Percentiles rank a stretch among this genome's conserved stretches.
These are phyloP conservation scores for Fusarium hostae DNA, from an alignment of 2,329 filamentous ascomycete genomes.

Conservation along the genomic window DNA sequence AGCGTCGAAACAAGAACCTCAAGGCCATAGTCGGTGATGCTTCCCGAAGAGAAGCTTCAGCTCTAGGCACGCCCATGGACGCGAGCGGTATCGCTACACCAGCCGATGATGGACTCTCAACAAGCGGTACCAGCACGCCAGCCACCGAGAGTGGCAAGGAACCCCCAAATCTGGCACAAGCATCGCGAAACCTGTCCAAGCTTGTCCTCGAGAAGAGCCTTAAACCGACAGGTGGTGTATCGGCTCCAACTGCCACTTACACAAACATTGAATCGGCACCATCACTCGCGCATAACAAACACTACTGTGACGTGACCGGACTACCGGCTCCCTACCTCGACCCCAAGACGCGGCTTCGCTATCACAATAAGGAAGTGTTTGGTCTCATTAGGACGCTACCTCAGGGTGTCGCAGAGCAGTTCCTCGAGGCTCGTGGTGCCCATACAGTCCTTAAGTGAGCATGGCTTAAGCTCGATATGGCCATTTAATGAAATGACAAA, in stretches of 20 bases:
- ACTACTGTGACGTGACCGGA: slow-evolving; percentile 96
- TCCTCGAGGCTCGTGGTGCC: slow-evolving; percentile 88
- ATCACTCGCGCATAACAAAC: slow-evolving; percentile 83
- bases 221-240: slow-evolving; percentile 49
- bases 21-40: slow-evolving; percentile 95
- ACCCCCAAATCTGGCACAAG: slow-evolving; percentile 84
- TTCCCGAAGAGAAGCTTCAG: slow-evolving; percentile 87
- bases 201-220: slow-evolving; percentile 88
- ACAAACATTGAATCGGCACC: slow-evolving; percentile 97
- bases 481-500: slow-evolving; percentile 11
- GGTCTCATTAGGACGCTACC: slow-evolving; percentile 81
- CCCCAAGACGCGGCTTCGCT: slow-evolving; percentile 92
- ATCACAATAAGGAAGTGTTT: slow-evolving; percentile 95
- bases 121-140: slow-evolving; percentile 68
- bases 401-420: slow-evolving; percentile 86
- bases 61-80: slow-evolving; percentile 81
- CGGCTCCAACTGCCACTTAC: slow-evolving; percentile 82
- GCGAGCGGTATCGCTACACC: slow-evolving; percentile 79
- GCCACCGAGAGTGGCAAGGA: slow-evolving; percentile 55
- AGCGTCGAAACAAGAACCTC: slow-evolving; percentile 98
- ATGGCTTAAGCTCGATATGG: neutral
- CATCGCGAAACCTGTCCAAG: slow-evolving; percentile 85
- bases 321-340: slow-evolving; percentile 92
- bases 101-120: slow-evolving; percentile 65
- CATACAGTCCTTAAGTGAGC: slow-evolving; percentile 90